Conservation (phyloP, 306 rosid species). For the Cucumis hystrix region DNA sequence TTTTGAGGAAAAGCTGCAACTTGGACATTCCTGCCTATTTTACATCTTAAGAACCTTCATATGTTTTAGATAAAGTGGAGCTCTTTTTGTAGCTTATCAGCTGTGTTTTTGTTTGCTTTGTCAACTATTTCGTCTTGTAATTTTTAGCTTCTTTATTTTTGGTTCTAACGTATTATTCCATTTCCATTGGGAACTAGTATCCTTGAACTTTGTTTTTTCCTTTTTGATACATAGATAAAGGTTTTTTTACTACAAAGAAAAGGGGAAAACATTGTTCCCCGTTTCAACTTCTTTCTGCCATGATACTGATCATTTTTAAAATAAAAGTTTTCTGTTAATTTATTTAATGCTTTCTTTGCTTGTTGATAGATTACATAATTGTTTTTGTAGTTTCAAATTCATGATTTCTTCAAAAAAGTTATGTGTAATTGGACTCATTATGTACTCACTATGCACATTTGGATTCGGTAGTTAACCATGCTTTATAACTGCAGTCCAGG, state of each 20-base stretch:
- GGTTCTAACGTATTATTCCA: too few relatives aligned
- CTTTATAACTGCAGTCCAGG: conserved; percentile 58
- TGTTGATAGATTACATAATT: background rate
- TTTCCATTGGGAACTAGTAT: too few relatives aligned
- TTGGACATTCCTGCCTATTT: too few relatives aligned
- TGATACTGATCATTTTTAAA: background rate
- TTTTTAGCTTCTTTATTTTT: too few relatives aligned
- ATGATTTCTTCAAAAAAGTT: background rate
- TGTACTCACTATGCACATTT: background rate
- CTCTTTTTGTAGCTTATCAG: too few relatives aligned
- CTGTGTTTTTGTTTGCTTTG: too few relatives aligned
- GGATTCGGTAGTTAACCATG: background rate
- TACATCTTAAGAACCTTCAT: too few relatives aligned
- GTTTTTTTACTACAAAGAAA: too few relatives aligned
- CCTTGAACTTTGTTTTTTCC: too few relatives aligned
- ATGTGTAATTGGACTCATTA: background rate
- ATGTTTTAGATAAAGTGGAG: too few relatives aligned
- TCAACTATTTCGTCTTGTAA: too few relatives aligned
- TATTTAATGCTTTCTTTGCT: background rate
- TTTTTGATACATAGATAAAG: too few relatives aligned
- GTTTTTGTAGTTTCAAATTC: background rate
- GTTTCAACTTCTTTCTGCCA: background rate
- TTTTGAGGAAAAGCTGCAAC: background rate
- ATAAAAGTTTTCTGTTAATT: background rate
- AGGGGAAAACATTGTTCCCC: background rate